These are phyloP conservation scores for Talaromyces sp. DNA, from an alignment of 2,329 filamentous ascomycete species.

Conservation along the genomic window DNA sequence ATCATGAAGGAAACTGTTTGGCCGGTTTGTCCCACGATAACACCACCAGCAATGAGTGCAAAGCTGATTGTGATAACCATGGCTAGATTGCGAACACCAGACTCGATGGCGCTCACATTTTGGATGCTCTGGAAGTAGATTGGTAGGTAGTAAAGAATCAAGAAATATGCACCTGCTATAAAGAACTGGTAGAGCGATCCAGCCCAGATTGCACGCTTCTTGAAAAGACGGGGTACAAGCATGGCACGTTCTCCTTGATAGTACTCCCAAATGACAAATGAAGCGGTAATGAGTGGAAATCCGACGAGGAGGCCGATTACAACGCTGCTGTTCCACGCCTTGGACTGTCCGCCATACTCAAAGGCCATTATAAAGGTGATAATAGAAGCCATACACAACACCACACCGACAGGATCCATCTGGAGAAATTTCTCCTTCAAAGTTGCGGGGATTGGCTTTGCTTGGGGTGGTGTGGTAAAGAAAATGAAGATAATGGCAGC, in stretches of 20 bases:
- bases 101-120: slow-evolving; percentile 24
- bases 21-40: slow-evolving; percentile 21
- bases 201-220: slow-evolving; percentile 31
- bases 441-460: neutral
- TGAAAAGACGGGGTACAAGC: slow-evolving; percentile 31
- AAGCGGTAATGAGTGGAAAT: slow-evolving; percentile 16
- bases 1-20: slow-evolving; percentile 22
- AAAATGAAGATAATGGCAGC: slow-evolving; percentile 18
- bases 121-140: slow-evolving; percentile 12
- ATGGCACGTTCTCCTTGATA: slow-evolving; percentile 23
- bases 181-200: slow-evolving; percentile 31
- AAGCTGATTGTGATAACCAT: slow-evolving; percentile 32
- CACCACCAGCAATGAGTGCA: slow-evolving; percentile 23
- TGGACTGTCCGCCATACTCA: slow-evolving; percentile 22
- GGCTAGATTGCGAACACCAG: slow-evolving; percentile 39
- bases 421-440: slow-evolving; percentile 18
- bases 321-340: slow-evolving; percentile 17
- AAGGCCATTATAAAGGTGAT: slow-evolving; percentile 20
- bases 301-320: slow-evolving; percentile 20
- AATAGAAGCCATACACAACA: slow-evolving; percentile 17
- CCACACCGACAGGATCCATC: slow-evolving; percentile 20
- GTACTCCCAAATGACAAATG: slow-evolving; percentile 16
- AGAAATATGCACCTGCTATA: slow-evolving; percentile 26
- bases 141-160: slow-evolving; percentile 29
- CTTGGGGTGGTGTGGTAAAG: slow-evolving; percentile 18